phyloP scores from a whole-genome alignment of 2,329 filamentous ascomycete genomes.

The Ascochyta fabae region DNA sequence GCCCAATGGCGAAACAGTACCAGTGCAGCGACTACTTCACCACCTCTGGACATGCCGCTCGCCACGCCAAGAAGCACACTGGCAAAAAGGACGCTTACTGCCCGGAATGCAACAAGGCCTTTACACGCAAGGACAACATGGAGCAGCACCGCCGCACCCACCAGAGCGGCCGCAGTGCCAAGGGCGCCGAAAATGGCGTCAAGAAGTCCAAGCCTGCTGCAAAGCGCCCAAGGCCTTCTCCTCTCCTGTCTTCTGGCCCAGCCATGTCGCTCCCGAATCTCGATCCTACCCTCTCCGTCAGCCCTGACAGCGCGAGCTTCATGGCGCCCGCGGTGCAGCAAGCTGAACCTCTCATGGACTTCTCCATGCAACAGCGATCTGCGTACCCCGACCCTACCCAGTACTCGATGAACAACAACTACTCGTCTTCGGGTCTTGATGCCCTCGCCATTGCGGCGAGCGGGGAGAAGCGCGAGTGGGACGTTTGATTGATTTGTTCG shows the following conservation, averaged over 20 bases:
- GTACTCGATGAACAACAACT: constrained; percentile 33
- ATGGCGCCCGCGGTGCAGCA: constrained; percentile 40
- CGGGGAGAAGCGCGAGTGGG: constrained; percentile 47
- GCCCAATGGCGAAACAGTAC: constrained; percentile 73
- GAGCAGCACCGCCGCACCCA: constrained; percentile 83
- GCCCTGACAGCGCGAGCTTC: constrained; percentile 35
- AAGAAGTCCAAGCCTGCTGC: constrained; percentile 47
- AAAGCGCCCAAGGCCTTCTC: constrained; percentile 43
- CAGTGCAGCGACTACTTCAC: constrained; percentile 82
- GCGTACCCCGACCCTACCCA: constrained; percentile 41
- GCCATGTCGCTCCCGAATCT: constrained; percentile 34
- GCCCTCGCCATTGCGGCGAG: constrained; percentile 48
- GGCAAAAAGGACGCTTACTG: constrained; percentile 78
- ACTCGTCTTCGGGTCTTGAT: constrained; percentile 45
- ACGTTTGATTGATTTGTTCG: constrained; percentile 10
- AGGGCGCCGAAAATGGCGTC: constrained; percentile 42
- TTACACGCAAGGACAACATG: constrained; percentile 86
- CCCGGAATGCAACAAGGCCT: constrained; percentile 76
- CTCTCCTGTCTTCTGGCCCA: constrained; percentile 35
- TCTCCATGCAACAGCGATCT: constrained; percentile 28
- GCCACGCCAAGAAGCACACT: constrained; percentile 84
- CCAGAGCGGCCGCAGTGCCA: constrained; percentile 59
- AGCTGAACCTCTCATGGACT: constrained; percentile 32
- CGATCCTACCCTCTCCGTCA: constrained; percentile 37
- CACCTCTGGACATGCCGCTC: constrained; percentile 83